These are phyloP conservation scores for Claviceps humidiphila DNA, from an alignment of 2,329 filamentous ascomycete species.

Conservation along the genomic window DNA sequence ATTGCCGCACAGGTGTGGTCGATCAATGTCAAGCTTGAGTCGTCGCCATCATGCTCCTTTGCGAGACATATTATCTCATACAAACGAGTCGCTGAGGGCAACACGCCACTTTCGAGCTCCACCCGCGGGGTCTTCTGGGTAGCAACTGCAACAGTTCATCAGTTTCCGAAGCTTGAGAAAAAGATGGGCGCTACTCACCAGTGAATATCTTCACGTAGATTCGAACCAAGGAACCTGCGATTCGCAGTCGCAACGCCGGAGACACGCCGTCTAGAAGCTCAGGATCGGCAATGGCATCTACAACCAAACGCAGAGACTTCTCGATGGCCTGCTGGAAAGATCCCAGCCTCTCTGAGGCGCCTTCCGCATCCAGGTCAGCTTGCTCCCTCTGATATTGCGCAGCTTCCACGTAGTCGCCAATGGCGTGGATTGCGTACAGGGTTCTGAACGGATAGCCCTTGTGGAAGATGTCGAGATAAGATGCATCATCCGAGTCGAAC, in stretches of 20 bases:
- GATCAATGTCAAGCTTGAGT: slow-evolving; percentile 15
- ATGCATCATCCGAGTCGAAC: slow-evolving; percentile 40
- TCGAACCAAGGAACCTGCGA: slow-evolving; percentile 17
- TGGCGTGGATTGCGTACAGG: slow-evolving; percentile 56
- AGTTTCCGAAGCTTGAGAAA: not conserved
- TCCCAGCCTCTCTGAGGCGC: not conserved
- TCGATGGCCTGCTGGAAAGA: slow-evolving; percentile 13
- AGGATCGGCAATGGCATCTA: slow-evolving; percentile 46
- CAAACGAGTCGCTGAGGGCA: slow-evolving; percentile 7
- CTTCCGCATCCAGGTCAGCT: slow-evolving; percentile 13
- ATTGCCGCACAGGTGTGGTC: slow-evolving; percentile 15
- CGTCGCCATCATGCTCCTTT: slow-evolving; percentile 8
- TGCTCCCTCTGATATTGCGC: slow-evolving; percentile 18
- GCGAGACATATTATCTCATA: slow-evolving; percentile 16
- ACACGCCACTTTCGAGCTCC: slow-evolving; percentile 4
- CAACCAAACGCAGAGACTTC: slow-evolving; percentile 39
- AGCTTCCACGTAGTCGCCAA: slow-evolving; percentile 46
- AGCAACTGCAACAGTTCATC: not conserved
- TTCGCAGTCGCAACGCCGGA: slow-evolving; percentile 12
- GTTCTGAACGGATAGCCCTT: slow-evolving; percentile 56
- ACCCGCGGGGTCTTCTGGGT: not conserved
- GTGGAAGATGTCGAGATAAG: slow-evolving; percentile 52
- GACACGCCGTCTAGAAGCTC: slow-evolving; percentile 31
- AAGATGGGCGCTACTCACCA: slow-evolving; percentile 7
- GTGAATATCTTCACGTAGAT: slow-evolving; percentile 16